Conservation (phyloP, 805 yeast genomes). For the Wickerhamiella qilinensis region DNA sequence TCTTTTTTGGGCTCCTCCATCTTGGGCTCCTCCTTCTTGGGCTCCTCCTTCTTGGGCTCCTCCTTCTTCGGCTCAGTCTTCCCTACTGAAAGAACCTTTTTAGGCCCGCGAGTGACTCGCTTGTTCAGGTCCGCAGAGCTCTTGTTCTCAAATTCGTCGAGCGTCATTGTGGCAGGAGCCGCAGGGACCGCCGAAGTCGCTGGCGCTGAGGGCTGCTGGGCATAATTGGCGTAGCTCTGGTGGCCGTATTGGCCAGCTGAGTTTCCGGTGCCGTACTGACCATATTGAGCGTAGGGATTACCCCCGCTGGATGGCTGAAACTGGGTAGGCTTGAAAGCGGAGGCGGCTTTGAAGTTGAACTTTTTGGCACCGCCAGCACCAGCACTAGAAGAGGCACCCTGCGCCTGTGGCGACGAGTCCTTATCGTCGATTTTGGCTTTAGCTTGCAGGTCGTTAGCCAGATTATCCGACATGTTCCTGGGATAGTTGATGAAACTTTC, state of each 20-base stretch:
- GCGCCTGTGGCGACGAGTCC: constrained; percentile 9
- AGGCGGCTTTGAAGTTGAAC: constrained; percentile 14
- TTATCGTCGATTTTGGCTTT: constrained; percentile 14
- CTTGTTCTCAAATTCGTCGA: constrained; percentile 16
- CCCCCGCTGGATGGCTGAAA: neutral
- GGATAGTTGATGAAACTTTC: no score
- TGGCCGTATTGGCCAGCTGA: constrained; percentile 8
- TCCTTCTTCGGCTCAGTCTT: constrained; percentile 1
- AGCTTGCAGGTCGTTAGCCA: constrained; percentile 16
- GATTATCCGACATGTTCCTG: constrained; percentile 13
- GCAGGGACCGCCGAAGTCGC: constrained; percentile 2
- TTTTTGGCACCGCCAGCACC: constrained; percentile 5
- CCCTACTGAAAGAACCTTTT: constrained; percentile 14
- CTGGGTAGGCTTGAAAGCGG: constrained; percentile 11
- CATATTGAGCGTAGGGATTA: constrained; percentile 3
- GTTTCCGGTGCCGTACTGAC: constrained; percentile 5
- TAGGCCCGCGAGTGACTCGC: constrained; percentile 9
- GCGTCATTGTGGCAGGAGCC: constrained; percentile 10
- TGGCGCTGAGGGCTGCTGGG: constrained; percentile 8
- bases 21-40: constrained; percentile 3
- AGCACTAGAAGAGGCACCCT: neutral
- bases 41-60: constrained; percentile 1
- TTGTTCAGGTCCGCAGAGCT: constrained; percentile 12
- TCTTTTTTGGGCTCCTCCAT: constrained; percentile 1
- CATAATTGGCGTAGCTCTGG: constrained; percentile 16